Percentiles rank a stretch among this genome's conserved stretches.
Conservation (phyloP, 2,329 filamentous ascomycete species). For the Xylariales sp. region DNA sequence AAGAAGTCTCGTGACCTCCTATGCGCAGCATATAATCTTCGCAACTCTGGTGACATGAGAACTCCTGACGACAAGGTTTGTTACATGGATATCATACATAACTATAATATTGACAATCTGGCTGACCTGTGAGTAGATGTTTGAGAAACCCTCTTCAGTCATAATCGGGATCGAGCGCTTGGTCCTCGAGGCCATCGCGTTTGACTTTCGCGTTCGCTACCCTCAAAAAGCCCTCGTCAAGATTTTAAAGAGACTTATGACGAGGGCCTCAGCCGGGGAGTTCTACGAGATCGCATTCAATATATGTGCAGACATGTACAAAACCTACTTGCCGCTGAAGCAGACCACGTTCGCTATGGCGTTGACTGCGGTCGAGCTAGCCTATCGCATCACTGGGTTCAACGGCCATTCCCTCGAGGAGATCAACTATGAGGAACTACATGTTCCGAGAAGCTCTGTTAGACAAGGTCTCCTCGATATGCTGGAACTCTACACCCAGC, state of each 20-base stretch:
- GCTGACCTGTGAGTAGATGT: constrained; percentile 52
- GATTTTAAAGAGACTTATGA: constrained; percentile 58
- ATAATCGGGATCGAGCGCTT: constrained; percentile 88
- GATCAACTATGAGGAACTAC: constrained; percentile 44
- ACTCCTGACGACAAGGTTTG: constrained; percentile 78
- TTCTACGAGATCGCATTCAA: constrained; percentile 70
- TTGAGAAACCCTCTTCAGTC: constrained; percentile 73
- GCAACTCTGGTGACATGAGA: constrained; percentile 61
- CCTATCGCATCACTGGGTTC: constrained; percentile 61
- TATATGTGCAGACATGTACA: constrained; percentile 85
- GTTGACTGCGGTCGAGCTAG: constrained; percentile 76
- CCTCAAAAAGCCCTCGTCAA: constrained; percentile 85
- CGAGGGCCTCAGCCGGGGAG: constrained; percentile 41
- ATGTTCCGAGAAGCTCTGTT: constrained; percentile 43
- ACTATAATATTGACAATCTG: constrained; percentile 7
- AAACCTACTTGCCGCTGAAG: constrained; percentile 89
- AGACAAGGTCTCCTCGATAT: constrained; percentile 85
- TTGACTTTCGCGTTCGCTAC: constrained; percentile 88
- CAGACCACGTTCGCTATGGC: constrained; percentile 83
- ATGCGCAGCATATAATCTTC: constrained; percentile 84
- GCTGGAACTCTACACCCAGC: constrained; percentile 87
- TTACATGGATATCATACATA: neutral
- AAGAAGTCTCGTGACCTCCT: constrained; percentile 95
- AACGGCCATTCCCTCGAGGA: constrained; percentile 45
- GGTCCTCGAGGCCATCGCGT: constrained; percentile 87